Percentiles rank a stretch among this genome's conserved stretches.
phyloP scores from a whole-genome alignment of 371 early-diverging fungal species.

The Lichtheimia hyalospora region DNA sequence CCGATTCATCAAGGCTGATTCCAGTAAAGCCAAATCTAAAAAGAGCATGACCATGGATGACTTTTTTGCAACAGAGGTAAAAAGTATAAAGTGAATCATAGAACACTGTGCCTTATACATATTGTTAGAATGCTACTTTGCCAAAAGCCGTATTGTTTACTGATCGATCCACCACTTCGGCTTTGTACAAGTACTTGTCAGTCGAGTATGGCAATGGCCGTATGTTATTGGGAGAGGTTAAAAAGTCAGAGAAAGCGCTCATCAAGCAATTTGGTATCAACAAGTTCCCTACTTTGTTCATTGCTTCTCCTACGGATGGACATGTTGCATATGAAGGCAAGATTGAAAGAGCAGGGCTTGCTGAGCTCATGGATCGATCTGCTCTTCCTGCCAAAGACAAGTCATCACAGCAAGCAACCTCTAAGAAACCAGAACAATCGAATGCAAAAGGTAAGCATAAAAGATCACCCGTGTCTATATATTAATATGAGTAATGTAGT shows the following conservation, averaged over 20 bases:
- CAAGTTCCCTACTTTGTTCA: constrained; percentile 64
- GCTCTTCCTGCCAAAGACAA: constrained; percentile 29
- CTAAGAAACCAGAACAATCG: too few species aligned
- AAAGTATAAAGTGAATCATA: neutral
- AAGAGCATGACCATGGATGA: constrained; percentile 55
- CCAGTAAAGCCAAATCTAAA: constrained; percentile 52
- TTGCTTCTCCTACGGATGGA: constrained; percentile 48
- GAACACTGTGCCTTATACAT: neutral
- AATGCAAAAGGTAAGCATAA: neutral
- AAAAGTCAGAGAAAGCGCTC: constrained; percentile 51
- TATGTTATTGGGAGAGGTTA: constrained; percentile 74
- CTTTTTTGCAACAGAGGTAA: constrained; percentile 53
- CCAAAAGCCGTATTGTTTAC: constrained; percentile 79
- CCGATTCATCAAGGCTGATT: constrained; percentile 47
- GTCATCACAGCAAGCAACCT: neutral
- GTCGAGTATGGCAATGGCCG: constrained; percentile 66
- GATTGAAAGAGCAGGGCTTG: constrained; percentile 56
- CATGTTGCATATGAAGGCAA: constrained; percentile 43
- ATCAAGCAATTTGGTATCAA: constrained; percentile 56
- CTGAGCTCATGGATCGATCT: constrained; percentile 59
- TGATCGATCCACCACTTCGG: constrained; percentile 68
- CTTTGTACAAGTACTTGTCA: constrained; percentile 85
- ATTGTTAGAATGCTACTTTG: constrained; percentile 35
- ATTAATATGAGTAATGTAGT: too few species aligned
- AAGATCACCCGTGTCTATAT: too few species aligned